Evolutionary conservation across 805 yeast species (phyloP), one percentile per base, ranked within the genome.

Genomic region (Ogataea polymorpha): DNA sequence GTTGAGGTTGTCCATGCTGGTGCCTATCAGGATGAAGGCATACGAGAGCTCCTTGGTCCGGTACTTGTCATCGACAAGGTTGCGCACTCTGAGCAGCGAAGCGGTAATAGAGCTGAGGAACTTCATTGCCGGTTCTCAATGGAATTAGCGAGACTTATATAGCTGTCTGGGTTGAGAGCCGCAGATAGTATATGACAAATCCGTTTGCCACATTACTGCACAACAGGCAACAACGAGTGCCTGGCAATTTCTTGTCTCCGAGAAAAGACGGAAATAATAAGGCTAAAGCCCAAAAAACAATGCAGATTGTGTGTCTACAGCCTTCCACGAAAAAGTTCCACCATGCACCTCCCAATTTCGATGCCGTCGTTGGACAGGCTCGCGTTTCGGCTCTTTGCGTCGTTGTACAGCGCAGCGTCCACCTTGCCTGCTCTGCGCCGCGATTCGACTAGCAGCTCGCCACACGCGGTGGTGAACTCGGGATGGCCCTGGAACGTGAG

Each of bases 401-500:
- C 41, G 12, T n/a, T 23, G n/a, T 33, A 41, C 3, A 30, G 12
- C 9, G 35, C 45, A 14, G 37, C 26, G 15, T 37, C 23, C 13
- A 54, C 35, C 4, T 18, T 7, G 6, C 55, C 55, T 1, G 31
- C 28, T 4, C 39, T 30, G 10, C 15, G 14, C 17, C 41, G 31
- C 3, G 18, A 24, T 2, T 45, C 34, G 14, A 42, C 37, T 25
- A 55, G 35, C 2, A 41, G 37, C 4, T 43, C 25, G 1, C 63
- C 61, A 23, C 60, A 58, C 5, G 63, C 70, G 0, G 68, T 63
- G 23, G 66, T 55, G 55, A 87, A 89, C 58, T 89, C 97, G 0
- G 97, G 96, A 55, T 89, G 97, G 0, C 96, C 96, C 61, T 89
- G 97, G 52, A 88, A 76, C 0, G 95, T 77, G 23, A 89, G 62